Percentiles rank a stretch among this genome's conserved stretches.
These are phyloP conservation scores for Kwoniella sp. DNA, from an alignment of 768 basidiomycete genomes.

Conservation along the genomic window DNA sequence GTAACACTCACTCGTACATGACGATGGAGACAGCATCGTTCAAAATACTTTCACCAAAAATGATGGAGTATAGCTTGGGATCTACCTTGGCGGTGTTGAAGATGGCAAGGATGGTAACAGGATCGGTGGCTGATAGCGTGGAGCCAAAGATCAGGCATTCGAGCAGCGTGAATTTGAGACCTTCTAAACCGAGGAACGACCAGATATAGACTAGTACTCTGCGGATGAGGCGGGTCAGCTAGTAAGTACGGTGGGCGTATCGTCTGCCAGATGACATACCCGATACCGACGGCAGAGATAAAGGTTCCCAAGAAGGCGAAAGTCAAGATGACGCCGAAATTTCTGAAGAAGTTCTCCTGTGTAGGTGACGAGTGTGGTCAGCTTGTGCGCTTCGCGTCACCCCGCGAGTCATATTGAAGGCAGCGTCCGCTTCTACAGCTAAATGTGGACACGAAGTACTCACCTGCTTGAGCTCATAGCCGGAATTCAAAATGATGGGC, in stretches of 20 bases:
- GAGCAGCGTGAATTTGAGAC: slow-evolving; percentile 73
- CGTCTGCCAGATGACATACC: too few species aligned
- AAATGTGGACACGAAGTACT: slow-evolving; percentile 44
- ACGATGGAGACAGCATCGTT: slow-evolving; percentile 99
- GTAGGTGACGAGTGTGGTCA: too few species aligned
- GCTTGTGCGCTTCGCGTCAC: too few species aligned
- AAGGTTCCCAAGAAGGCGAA: slow-evolving; percentile 89
- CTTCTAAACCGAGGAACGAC: slow-evolving; percentile 86
- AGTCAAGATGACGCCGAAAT: slow-evolving; percentile 89
- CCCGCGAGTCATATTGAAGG: too few species aligned
- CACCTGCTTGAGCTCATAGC: slow-evolving; percentile 94
- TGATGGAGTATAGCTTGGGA: slow-evolving; percentile 92
- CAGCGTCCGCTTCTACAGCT: not conserved
- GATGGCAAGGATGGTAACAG: slow-evolving; percentile 94
- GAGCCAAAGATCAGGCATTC: slow-evolving; percentile 97
- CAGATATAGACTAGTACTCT: slow-evolving; percentile 92
- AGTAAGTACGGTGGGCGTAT: not conserved
- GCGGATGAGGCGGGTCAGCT: not conserved
- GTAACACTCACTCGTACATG: slow-evolving; percentile 99
- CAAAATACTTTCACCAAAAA: slow-evolving; percentile 92
- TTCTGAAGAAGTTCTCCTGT: slow-evolving; percentile 97
- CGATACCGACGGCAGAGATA: slow-evolving; percentile 90
- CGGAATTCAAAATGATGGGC: slow-evolving; percentile 95
- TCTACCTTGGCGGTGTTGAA: slow-evolving; percentile 99
- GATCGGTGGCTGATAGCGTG: slow-evolving; percentile 94